Percentiles rank a stretch among this genome's conserved stretches.
These are phyloP conservation scores for Apiotrichum mycotoxinovorans DNA, from an alignment of 1,284 basidiomycete genomes.

Conservation along the genomic window DNA sequence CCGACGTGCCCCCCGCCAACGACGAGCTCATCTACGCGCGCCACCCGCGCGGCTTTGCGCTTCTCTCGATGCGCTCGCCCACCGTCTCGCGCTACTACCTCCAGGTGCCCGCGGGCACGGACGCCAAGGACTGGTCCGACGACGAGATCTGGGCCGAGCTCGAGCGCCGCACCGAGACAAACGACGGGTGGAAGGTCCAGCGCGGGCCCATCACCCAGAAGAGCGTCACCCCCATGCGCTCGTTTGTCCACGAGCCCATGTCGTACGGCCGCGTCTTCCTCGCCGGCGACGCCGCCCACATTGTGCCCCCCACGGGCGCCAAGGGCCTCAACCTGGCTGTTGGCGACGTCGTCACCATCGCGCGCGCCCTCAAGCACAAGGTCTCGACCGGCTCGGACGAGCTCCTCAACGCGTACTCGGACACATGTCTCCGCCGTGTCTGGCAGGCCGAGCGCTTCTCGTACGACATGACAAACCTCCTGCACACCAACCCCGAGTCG, in stretches of 20 bases:
- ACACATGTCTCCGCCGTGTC: conserved; percentile 18
- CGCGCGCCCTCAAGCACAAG: conserved; percentile 20
- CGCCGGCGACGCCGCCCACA: conserved; percentile 23
- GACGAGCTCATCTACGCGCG: conserved; percentile 24
- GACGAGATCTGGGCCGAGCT: conserved; percentile 22
- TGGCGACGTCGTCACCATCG: conserved; percentile 23
- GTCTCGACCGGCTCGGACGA: conserved; percentile 13
- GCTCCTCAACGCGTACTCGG: conserved; percentile 18
- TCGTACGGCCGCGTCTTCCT: conserved; percentile 21
- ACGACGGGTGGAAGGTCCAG: conserved; percentile 21
- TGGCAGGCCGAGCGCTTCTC: conserved; percentile 26
- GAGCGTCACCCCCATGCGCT: conserved; percentile 22
- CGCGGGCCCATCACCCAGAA: conserved; percentile 20
- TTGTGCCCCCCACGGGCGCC: conserved; percentile 21
- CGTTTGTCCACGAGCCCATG: conserved; percentile 25
- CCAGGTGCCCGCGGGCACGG: conserved; percentile 19
- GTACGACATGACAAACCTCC: conserved; percentile 25
- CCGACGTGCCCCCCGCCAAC: conserved; percentile 21
- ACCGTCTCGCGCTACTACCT: conserved; percentile 22
- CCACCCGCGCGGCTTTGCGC: conserved; percentile 16
- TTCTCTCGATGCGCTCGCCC: conserved; percentile 20
- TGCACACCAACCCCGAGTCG: conserved; percentile 18
- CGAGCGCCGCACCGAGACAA: conserved; percentile 14
- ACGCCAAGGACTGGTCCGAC: conserved; percentile 20
- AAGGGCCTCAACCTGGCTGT: conserved; percentile 23